A percentile compares a stretch with the other conserved stretches of the same genome.
Evolutionary conservation across 2,329 filamentous ascomycete genomes (phyloP).

Genomic region (Penicillium crustosum): DNA sequence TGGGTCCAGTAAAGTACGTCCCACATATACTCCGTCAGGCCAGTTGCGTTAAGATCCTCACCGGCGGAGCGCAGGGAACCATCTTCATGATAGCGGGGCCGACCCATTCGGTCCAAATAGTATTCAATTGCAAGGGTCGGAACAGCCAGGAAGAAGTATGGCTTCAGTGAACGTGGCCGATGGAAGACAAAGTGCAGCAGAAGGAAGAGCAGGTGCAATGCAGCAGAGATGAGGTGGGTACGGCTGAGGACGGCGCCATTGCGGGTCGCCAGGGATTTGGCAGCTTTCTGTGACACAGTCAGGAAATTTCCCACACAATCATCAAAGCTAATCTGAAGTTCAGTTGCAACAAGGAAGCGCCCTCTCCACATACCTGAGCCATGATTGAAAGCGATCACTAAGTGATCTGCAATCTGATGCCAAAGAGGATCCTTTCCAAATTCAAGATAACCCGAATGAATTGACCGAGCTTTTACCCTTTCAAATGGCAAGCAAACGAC

Average conservation of each 20-base stretch:
- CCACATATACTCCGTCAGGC: constrained; percentile 97
- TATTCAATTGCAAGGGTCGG: constrained; percentile 80
- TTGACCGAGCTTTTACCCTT: neutral
- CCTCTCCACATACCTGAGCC: constrained; percentile 28
- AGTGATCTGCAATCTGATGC: neutral
- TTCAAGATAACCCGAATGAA: neutral
- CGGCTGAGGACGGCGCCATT: constrained; percentile 76
- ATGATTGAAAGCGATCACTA: constrained; percentile 17
- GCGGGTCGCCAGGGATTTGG: constrained; percentile 67
- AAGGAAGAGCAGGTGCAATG: constrained; percentile 73
- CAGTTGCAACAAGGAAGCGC: neutral
- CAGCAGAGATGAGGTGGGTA: constrained; percentile 73
- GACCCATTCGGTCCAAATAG: constrained; percentile 79
- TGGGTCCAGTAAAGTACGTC: constrained; percentile 95
- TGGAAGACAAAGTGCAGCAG: constrained; percentile 65
- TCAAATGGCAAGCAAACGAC: neutral
- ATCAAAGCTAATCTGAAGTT: neutral
- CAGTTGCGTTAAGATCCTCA: constrained; percentile 82
- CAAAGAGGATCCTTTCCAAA: neutral
- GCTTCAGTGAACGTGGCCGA: constrained; percentile 60
- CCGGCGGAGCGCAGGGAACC: constrained; percentile 71
- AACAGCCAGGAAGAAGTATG: constrained; percentile 70
- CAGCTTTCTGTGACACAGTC: constrained; percentile 45
- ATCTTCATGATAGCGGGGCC: constrained; percentile 69
- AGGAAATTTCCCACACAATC: neutral